Base-by-base conservation (phyloP, 768 basidiomycete genomes). In the Crepidotus variabilis region DNA sequence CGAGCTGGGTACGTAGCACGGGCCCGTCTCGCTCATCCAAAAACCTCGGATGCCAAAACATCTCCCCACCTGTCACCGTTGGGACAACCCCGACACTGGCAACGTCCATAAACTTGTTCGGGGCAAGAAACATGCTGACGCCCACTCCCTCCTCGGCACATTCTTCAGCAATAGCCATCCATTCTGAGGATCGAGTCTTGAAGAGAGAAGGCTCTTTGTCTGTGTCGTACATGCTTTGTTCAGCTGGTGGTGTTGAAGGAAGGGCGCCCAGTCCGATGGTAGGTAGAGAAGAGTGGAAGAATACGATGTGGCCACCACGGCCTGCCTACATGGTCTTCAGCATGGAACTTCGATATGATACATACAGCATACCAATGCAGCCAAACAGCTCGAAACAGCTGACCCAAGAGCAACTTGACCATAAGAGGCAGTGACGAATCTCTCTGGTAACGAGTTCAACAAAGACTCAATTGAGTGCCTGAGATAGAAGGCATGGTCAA, bases 41-140 rank as follows among this genome's bases (percentile, higher is more conserved):
- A 68, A 93, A 99, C n/a, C 91, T 82, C 8, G 96, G 97, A 65
- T 95, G 90, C 75, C 88, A 96, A 72, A 89, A 95, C 1, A 96
- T 64, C 56, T 94, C 92, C 18, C 97, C 97, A 13, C 97, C 97
- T 6, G 92, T 93, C 10, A 84, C 67, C 0, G 85, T 85, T 0
- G 88, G 67, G 6, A 94, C 78, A 2, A 78, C 71, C 84, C 92
- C 90, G 52, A 99, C 84, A 5, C 90, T 92, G 4, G 87, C 96
- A 2, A 98, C 74, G 70, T 98, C 97, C 63, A 92, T 85, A 60
- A 84, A 87, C 67, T 83, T 83, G 59, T 72, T 80, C 57, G 90
- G 91, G 23, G 90, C 90, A 20, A 98, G 74, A 72, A 97, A 95
- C 72, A 94, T 78, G 67, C 86, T 94, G 56, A 97, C 86, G 1